Evolutionary conservation across 1,284 basidiomycete genomes (phyloP).

Genomic region (Irpex sp.): DNA sequence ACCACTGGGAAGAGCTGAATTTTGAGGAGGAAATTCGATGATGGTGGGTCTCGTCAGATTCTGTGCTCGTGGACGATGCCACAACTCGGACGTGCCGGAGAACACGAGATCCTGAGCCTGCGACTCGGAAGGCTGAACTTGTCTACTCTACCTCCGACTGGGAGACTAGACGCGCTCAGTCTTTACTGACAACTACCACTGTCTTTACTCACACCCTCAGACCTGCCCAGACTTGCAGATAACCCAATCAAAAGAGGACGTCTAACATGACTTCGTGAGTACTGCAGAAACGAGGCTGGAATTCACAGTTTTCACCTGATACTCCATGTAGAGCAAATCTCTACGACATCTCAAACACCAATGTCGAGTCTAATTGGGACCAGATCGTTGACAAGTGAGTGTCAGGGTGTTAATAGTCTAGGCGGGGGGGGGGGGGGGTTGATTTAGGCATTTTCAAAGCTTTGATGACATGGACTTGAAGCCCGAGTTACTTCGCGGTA

Average conservation of each 20-base stretch:
- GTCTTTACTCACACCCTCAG: constrained; percentile 11
- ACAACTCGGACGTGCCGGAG: too few relatives aligned
- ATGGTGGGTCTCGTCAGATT: too few relatives aligned
- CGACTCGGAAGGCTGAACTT: too few relatives aligned
- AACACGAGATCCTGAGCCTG: too few relatives aligned
- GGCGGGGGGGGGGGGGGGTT: constrained; percentile 15
- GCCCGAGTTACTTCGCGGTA: constrained; percentile 87
- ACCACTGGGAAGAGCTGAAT: too few relatives aligned
- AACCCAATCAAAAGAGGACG: constrained; percentile 12
- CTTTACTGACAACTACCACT: constrained; percentile 20
- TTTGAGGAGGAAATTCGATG: too few relatives aligned
- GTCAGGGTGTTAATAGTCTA: background rate
- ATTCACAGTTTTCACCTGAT: constrained; percentile 8
- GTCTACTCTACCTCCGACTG: too few relatives aligned
- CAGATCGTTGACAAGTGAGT: constrained; percentile 87
- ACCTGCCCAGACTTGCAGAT: constrained; percentile 12
- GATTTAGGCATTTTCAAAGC: constrained; percentile 32
- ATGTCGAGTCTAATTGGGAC: constrained; percentile 99
- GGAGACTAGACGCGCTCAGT: too few relatives aligned
- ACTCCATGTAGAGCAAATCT: constrained; percentile 42
- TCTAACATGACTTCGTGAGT: constrained; percentile 30
- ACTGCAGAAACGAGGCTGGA: constrained; percentile 1
- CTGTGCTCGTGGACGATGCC: too few relatives aligned
- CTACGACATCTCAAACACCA: constrained; percentile 75
- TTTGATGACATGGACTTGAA: constrained; percentile 98